Base-by-base conservation (phyloP, 2,329 filamentous ascomycete genomes). In the Fusarium sp. region DNA sequence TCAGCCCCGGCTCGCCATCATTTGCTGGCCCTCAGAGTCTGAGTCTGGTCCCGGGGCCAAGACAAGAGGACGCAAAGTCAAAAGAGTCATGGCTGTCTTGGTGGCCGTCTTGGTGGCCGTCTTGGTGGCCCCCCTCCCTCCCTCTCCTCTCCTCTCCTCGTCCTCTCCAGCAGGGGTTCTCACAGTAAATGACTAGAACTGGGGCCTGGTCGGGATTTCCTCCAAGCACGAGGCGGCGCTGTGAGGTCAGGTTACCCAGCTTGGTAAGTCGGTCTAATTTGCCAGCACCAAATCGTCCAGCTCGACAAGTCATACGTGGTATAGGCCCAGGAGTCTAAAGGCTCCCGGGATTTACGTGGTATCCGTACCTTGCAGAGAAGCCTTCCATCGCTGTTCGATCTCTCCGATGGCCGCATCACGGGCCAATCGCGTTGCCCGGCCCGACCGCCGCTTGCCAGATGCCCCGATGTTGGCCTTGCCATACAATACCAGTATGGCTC, bases 331-430 rank as follows among this genome's bases (percentile, higher is more conserved):
- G 28, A 28, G 37, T 41, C 51, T 30, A 40, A 53, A n/a, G 36
- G 39, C 16, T 41, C 51, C 23, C 43, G 51, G 39, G 51, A 54
- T 54, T 43, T 54, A 16, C 28, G 39, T 54, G 51, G 51, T 34
- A 54, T 66, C 23, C 48, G 61, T 69, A 39, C 66, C 66, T 69
- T 65, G 68, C 68, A 70, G 64, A 71, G 55, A 70, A 68, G 50
- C 39, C 64, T 70, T 70, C 68, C 56, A 70, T 70, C 53, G 56
- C 48, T 53, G 39, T 70, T 70, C 68, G 54, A 70, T 70, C 50
- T 70, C 48, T 54, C 67, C 59, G 58, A 64, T 51, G n/a, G 41
- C 41, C 30, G 28, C 13, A 18, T 31, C 36, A 18, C 60, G 52
- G 61, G 44, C 63, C 60, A 70, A 52, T 31, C 23, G 23, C 23